Evolutionary conservation across 768 basidiomycete genomes (phyloP).

Genomic region (Leccinum olivaceopallidum): DNA sequence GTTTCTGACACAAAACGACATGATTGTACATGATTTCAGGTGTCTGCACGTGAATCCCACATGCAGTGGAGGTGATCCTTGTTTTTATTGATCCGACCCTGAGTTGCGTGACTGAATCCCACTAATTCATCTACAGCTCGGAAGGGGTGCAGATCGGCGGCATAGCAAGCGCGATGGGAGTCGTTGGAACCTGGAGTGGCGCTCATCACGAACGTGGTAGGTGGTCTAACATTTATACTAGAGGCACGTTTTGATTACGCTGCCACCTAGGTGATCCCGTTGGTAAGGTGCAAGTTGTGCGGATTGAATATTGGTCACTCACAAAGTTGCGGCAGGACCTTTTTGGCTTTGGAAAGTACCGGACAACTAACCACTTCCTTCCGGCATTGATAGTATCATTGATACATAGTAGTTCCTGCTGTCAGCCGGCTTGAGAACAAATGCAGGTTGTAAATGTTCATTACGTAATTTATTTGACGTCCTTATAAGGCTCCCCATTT

Average conservation of each 20-base stretch:
- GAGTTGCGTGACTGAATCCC: background rate
- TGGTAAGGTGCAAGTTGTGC: slow-evolving; percentile 41
- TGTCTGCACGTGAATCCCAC: slow-evolving; percentile 50
- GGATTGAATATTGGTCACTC: background rate
- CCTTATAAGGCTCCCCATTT: background rate
- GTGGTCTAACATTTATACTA: background rate
- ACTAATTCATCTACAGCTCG: slow-evolving; percentile 42
- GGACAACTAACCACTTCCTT: slow-evolving; percentile 37
- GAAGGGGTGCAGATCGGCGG: slow-evolving; percentile 69
- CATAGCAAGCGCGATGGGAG: slow-evolving; percentile 62
- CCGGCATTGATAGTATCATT: slow-evolving; percentile 15
- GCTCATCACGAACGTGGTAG: slow-evolving; percentile 56
- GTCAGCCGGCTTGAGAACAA: slow-evolving; percentile 1
- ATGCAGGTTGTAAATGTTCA: background rate
- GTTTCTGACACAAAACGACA: slow-evolving; percentile 4
- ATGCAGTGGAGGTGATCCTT: slow-evolving; percentile 61
- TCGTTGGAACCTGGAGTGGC: slow-evolving; percentile 71
- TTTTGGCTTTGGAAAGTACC: slow-evolving; percentile 73
- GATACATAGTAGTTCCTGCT: background rate
- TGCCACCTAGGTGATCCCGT: slow-evolving; percentile 57
- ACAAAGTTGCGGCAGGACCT: slow-evolving; percentile 45
- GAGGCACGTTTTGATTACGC: background rate
- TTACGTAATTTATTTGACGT: slow-evolving; percentile 17
- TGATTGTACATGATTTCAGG: slow-evolving; percentile 36
- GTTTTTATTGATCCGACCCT: slow-evolving; percentile 3